phyloP scores from a whole-genome alignment of 306 rosid genomes.

The Vigna reflexopilosa region DNA sequence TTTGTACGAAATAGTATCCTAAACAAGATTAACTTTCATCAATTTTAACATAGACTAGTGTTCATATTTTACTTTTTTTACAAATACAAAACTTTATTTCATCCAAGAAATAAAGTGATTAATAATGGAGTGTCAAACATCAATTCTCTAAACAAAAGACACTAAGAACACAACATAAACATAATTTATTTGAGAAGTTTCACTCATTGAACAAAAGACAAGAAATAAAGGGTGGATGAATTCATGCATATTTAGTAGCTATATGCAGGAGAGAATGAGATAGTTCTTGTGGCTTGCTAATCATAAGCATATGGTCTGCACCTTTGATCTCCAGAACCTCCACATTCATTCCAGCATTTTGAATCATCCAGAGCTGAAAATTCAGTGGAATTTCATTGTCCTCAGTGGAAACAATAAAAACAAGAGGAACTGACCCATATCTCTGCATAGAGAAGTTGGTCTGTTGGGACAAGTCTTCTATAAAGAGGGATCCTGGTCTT shows the following conservation, averaged over 20 bases:
- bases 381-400: conserved; percentile 44
- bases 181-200: neutral
- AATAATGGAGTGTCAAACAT: too few relatives aligned
- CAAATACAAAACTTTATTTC: too few relatives aligned
- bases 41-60: too few relatives aligned
- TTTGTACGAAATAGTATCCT: too few relatives aligned
- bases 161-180: too few relatives aligned
- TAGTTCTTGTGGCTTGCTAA: conserved; percentile 53
- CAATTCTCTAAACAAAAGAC: too few relatives aligned
- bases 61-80: too few relatives aligned
- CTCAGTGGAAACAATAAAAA: conserved; percentile 46
- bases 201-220: neutral
- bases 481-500: conserved; percentile 58
- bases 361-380: conserved; percentile 63
- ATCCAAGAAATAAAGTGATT: too few relatives aligned
- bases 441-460: conserved; percentile 49
- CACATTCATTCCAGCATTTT: conserved; percentile 48
- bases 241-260: conserved; percentile 45
- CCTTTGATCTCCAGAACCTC: conserved; percentile 61
- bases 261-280: conserved; percentile 52
- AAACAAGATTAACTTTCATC: too few relatives aligned
- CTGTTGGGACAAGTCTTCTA: conserved; percentile 51
- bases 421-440: conserved; percentile 57
- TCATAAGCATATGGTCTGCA: conserved; percentile 61
- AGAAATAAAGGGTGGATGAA: neutral